Percentiles rank a stretch among this genome's conserved stretches.
phyloP scores from a whole-genome alignment of 2,329 filamentous ascomycete genomes.

The Fusarium devonianum region DNA sequence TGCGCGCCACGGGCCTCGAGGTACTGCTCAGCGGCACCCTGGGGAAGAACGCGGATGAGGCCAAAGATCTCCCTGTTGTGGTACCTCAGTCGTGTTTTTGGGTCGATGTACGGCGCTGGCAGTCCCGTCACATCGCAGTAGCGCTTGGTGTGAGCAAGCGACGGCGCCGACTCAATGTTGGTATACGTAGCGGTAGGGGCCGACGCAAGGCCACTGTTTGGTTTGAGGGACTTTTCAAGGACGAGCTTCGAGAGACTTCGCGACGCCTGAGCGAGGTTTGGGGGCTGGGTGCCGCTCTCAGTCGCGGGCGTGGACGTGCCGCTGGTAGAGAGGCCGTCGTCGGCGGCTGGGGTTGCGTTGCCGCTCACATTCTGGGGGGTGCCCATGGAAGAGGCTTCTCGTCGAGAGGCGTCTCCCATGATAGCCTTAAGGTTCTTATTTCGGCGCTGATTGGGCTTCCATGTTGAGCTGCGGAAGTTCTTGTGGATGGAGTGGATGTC shows the following conservation, averaged over 20 bases:
- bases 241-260: constrained; percentile 87
- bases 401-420: constrained; percentile 84
- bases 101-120: constrained; percentile 90
- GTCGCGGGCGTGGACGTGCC: constrained; percentile 64
- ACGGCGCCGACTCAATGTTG: constrained; percentile 94
- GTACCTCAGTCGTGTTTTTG: constrained; percentile 92
- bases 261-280: constrained; percentile 88
- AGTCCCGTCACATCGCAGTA: constrained; percentile 98
- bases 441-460: constrained; percentile 92
- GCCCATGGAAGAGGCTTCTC: constrained; percentile 86
- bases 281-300: constrained; percentile 53
- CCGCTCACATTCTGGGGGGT: constrained; percentile 80
- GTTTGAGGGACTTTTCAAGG: constrained; percentile 77
- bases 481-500: constrained; percentile 88
- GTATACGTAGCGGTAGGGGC: constrained; percentile 87
- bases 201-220: constrained; percentile 38
- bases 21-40: constrained; percentile 85
- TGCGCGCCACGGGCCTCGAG: constrained; percentile 90
- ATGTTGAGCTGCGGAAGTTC: constrained; percentile 87
- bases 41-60: constrained; percentile 79
- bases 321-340: constrained; percentile 64
- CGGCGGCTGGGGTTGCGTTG: constrained; percentile 70
- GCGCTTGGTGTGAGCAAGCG: constrained; percentile 80
- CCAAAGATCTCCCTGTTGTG: constrained; percentile 92
- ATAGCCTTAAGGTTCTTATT: constrained; percentile 99